Base-by-base conservation (phyloP, 306 rosid species). In the Alnus glutinosa region DNA sequence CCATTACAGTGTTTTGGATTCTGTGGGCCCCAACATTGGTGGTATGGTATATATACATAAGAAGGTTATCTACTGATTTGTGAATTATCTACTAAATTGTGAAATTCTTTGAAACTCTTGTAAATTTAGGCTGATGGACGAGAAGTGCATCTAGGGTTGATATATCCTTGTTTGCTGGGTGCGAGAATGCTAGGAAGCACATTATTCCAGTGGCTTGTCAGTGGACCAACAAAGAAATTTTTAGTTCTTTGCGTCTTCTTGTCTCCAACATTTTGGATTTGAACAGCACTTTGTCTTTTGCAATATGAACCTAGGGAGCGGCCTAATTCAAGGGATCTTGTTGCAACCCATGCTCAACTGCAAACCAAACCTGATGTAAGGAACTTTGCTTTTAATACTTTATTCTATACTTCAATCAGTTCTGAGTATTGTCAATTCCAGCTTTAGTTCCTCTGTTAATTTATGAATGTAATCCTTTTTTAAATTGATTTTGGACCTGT, bases 21-120 rank as follows among this genome's bases (percentile, higher is more conserved):
- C 91, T 95, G 23, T 95, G 97, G 99, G 97, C 98, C 32, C 98
- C 99, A 71, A 91, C 94, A n/a, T 82, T 95, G 72, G 99, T 95
- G 99, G 99, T 95, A 95, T 77, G 94, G 54, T 64, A 68, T 9
- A 46, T 46, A 46, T 49, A 49, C 52, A 49, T 49, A 3, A 49
- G 52, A 1, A 49, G 14, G 52, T 49, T 49, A 12, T 82, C 37
- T 16, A 39, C 7, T 68, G 51, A 42, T 3, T 42, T 16, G 51
- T 9, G 52, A 32, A 68, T 68, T 68, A 18, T 68, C 32, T 39
- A 18, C 72, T 18, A n/a, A 68, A 9, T 18, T 68, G 34, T 68
- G 50, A 68, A 42, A 15, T 79, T 70, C 44, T 54, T 55, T 70
- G 62, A 71, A 75, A 79, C 69, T 61, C 66, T 34, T 83, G 4